Base-by-base conservation (phyloP, 2,329 filamentous ascomycete species). In the Samsoniella hepiali region DNA sequence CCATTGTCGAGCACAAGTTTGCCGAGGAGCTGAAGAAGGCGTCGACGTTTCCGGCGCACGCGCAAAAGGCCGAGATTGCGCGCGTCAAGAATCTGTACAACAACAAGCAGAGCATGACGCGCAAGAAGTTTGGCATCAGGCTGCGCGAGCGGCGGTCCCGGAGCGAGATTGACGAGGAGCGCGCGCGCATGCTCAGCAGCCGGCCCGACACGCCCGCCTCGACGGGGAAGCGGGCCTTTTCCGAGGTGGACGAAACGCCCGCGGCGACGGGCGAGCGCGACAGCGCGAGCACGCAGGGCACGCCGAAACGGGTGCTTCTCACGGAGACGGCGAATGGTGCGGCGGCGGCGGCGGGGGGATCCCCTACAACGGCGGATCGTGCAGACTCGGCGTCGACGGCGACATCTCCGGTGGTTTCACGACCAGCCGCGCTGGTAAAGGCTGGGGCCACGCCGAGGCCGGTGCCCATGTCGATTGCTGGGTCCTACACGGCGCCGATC, bases 71-170 rank as follows among this genome's bases (percentile, higher is more conserved):
- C 66, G 64, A 66, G 54, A 58, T 84, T 0, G 75, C 77, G 0
- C 78, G 74, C 10, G 67, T 85, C 1, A 79, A 79, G 47, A 86
- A 85, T 66, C 78, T 78, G 3, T 84, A 82, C 67, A 81, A 81
- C 50, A 84, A 82, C 3, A 84, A 83, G 63, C 82, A 84, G 69
- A 84, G 81, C 60, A 77, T 77, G n/a, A 81, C 84, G 3, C 79
- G 84, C 13, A 86, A 84, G 69, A 84, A 80, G 65, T 86, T 81
- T 65, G 84, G 84, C n/a, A 82, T 87, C 38, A 77, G 78, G 1
- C 75, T 86, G 15, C 78, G 82, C 0, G 76, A 80, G 66, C 75
- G 82, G 13, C 79, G 83, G 0, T 79, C 78, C 2, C 79, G 71
- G 64, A 75, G 74, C 0, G 79, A 82, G 64, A 80, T 84, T 17